These are phyloP conservation scores for Cyclostephanos invisitatus DNA, from an alignment of 108 stramenopile genomes.

Conservation along the genomic window DNA sequence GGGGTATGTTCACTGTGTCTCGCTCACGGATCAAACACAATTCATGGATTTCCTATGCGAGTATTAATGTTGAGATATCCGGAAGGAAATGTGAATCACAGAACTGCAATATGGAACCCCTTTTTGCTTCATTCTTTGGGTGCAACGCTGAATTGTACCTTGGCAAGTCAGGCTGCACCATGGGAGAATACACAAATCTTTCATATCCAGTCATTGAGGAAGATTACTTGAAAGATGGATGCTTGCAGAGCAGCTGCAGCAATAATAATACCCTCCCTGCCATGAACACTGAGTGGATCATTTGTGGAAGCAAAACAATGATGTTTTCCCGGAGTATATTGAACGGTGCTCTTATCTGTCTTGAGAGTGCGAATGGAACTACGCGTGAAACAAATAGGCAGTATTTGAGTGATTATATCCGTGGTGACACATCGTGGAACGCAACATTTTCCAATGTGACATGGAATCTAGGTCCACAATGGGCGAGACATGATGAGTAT, in stretches of 20 bases:
- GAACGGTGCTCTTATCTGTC: slow-evolving; percentile 8
- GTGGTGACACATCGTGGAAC: no score
- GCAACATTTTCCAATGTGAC: no score
- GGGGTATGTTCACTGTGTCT: slow-evolving; percentile 22
- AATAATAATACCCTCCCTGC: background rate
- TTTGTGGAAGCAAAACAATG: background rate
- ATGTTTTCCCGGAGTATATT: background rate
- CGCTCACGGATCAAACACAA: slow-evolving; percentile 3
- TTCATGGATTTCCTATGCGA: background rate
- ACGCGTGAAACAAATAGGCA: background rate
- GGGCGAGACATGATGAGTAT: no score
- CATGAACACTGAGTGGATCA: background rate
- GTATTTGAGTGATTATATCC: no score
- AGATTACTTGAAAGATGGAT: slow-evolving; percentile 8
- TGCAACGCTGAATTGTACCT: background rate
- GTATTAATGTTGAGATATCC: slow-evolving; percentile 1
- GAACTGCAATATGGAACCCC: slow-evolving; percentile 19
- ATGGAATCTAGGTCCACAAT: no score
- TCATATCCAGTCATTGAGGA: slow-evolving; percentile 5
- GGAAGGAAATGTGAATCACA: background rate
- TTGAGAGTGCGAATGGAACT: background rate
- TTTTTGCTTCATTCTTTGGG: slow-evolving; percentile 12
- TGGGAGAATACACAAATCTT: background rate
- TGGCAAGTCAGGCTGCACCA: background rate
- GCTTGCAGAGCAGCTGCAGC: no score